Conservation (phyloP, 352 stramenopile species). For the Phytophthora crassamura region DNA sequence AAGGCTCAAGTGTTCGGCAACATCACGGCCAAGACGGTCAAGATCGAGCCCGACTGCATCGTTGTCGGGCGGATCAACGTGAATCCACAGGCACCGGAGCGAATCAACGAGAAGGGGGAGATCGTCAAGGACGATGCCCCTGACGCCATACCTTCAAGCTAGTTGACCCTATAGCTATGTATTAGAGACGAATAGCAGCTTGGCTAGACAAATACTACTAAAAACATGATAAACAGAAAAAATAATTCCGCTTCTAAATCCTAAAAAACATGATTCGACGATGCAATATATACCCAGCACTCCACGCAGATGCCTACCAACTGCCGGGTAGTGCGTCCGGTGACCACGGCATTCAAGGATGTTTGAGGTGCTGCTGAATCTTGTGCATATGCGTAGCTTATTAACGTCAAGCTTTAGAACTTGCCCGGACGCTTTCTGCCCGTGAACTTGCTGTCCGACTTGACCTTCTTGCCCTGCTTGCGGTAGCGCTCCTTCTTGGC, state of each 20-base stretch:
- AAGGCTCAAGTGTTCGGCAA: slow-evolving; percentile 91
- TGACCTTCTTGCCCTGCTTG: slow-evolving; percentile 98
- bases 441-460: slow-evolving; percentile 99
- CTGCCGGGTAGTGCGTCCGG: background rate
- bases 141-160: slow-evolving; percentile 23
- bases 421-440: slow-evolving; percentile 94
- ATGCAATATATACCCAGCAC: slow-evolving; percentile 69
- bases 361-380: slow-evolving; percentile 16
- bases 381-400: slow-evolving; percentile 26
- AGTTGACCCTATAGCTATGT: slow-evolving; percentile 27
- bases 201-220: slow-evolving; percentile 16
- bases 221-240: slow-evolving; percentile 23
- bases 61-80: slow-evolving; percentile 88
- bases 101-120: slow-evolving; percentile 86
- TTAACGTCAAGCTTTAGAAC: slow-evolving; percentile 84
- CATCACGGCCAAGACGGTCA: slow-evolving; percentile 89
- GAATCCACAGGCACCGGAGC: slow-evolving; percentile 84
- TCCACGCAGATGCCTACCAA: background rate
- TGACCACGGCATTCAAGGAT: background rate
- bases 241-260: slow-evolving; percentile 22
- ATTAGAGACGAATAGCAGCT: slow-evolving; percentile 21
- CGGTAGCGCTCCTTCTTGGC: slow-evolving; percentile 98
- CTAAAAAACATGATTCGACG: slow-evolving; percentile 28
- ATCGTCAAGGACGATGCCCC: slow-evolving; percentile 65
- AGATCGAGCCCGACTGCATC: slow-evolving; percentile 90